Conservation (phyloP, 1,139 yeast species). For the Kurtzmaniella quercitrusa region DNA sequence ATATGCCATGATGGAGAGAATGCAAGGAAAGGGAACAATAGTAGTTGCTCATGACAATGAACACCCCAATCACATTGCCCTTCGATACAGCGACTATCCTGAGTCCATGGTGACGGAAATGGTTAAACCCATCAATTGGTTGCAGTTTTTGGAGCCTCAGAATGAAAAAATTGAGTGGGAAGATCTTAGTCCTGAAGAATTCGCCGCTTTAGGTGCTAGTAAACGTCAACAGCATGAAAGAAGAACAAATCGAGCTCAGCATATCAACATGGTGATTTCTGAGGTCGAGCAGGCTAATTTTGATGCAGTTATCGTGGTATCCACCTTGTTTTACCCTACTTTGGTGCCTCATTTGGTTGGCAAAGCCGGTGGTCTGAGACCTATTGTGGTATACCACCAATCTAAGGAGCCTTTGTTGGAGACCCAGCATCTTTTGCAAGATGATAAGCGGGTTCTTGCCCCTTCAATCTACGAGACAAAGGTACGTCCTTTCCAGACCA, state of each 20-base stretch:
- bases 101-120: constrained; percentile 48
- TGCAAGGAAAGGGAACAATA: constrained; percentile 78
- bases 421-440: constrained; percentile 60
- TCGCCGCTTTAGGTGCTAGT: constrained; percentile 52
- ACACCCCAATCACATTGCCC: constrained; percentile 74
- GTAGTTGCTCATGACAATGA: constrained; percentile 86
- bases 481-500: constrained; percentile 84
- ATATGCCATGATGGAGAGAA: constrained; percentile 83
- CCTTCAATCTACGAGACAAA: constrained; percentile 81
- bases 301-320: constrained; percentile 74
- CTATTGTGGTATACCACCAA: constrained; percentile 77
- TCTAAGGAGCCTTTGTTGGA: constrained; percentile 75
- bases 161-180: constrained; percentile 51
- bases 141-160: constrained; percentile 79
- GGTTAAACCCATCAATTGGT: constrained; percentile 69
- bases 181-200: constrained; percentile 47
- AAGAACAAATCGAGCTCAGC: constrained; percentile 55
- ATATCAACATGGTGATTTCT: constrained; percentile 51
- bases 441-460: constrained; percentile 69
- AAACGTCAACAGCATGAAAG: constrained; percentile 67
- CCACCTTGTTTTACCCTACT: constrained; percentile 67
- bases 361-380: constrained; percentile 80
- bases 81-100: constrained; percentile 62
- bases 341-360: constrained; percentile 61
- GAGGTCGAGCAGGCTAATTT: constrained; percentile 50